Percentiles rank a stretch among this genome's conserved stretches.
These are phyloP conservation scores for Yarrowia bubula DNA, from an alignment of 805 yeast species.

Conservation along the genomic window DNA sequence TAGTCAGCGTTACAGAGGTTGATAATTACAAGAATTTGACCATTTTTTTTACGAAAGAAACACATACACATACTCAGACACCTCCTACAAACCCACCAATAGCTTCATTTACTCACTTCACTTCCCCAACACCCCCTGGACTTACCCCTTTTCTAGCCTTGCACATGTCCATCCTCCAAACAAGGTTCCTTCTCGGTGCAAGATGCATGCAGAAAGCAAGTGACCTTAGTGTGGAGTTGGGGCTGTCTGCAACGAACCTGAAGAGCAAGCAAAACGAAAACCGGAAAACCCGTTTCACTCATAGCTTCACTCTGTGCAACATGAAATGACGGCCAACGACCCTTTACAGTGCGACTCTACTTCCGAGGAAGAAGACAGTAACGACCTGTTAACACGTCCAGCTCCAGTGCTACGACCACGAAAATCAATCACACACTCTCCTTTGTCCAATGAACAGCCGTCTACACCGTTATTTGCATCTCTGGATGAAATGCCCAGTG, in stretches of 20 bases:
- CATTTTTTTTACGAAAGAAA: too few species aligned
- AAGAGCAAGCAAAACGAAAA: too few species aligned
- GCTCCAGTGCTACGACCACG: neutral
- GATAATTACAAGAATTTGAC: too few species aligned
- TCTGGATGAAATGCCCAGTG: slow-evolving; percentile 39
- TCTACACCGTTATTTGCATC: neutral
- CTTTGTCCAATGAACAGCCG: neutral
- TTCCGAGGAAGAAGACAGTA: neutral
- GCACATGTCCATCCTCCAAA: too few species aligned
- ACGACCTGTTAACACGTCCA: too few species aligned
- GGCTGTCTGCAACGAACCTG: too few species aligned
- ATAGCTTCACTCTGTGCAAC: too few species aligned
- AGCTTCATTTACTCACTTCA: too few species aligned
- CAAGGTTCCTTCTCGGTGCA: neutral
- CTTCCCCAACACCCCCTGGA: neutral
- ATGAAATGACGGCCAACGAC: slow-evolving; percentile 1
- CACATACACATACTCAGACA: too few species aligned
- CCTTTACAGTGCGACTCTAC: slow-evolving; percentile 1
- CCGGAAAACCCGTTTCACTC: too few species aligned
- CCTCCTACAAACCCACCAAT: too few species aligned
- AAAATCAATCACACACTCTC: neutral
- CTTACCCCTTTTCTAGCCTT: neutral
- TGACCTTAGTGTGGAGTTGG: neutral
- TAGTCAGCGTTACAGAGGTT: too few species aligned
- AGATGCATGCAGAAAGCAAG: neutral